Conservation (phyloP, 176 grass and related monocot genomes). For the Triticum turgidum region DNA sequence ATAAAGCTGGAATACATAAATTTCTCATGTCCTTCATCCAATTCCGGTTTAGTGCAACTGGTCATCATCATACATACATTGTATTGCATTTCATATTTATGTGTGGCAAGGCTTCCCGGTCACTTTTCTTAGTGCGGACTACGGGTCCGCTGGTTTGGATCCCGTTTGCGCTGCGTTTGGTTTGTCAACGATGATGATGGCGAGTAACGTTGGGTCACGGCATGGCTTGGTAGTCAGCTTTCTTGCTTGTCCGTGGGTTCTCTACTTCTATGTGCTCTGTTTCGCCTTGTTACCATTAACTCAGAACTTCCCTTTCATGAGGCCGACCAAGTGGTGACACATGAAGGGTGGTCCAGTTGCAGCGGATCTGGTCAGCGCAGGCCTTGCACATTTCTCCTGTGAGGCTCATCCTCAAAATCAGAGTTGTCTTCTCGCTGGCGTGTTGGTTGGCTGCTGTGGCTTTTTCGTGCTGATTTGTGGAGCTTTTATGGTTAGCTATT, state of each 20-base stretch:
- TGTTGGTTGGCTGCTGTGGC: background rate
- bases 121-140: background rate
- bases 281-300: background rate
- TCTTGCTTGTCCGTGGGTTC: background rate
- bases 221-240: background rate
- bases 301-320: background rate
- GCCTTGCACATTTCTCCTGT: background rate
- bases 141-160: background rate
- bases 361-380: background rate
- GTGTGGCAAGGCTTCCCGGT: background rate
- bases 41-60: conserved; percentile 18
- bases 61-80: conserved; percentile 10
- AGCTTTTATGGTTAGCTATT: background rate
- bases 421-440: background rate
- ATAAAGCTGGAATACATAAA: background rate
- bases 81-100: conserved; percentile 11
- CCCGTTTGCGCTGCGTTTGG: background rate
- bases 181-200: background rate
- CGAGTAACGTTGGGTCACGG: background rate
- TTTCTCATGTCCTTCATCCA: background rate
- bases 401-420: background rate
- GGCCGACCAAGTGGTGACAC: background rate
- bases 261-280: background rate
- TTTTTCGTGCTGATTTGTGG: background rate
- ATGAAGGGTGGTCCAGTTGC: background rate